Conservation (phyloP, 2,329 filamentous ascomycete species). For the Xylaria sp. region DNA sequence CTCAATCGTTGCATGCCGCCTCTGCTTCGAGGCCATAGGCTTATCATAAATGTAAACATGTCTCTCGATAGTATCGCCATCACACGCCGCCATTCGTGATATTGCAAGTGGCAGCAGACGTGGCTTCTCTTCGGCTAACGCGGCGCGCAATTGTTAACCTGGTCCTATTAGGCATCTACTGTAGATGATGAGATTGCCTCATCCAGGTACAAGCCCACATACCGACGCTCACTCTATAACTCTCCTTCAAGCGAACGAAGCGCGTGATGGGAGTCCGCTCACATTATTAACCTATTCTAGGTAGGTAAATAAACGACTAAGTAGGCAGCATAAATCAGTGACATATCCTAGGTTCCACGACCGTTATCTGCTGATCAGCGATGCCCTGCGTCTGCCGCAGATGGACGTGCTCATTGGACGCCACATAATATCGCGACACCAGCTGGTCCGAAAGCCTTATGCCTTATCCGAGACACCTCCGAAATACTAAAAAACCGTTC, state of each 20-base stretch:
- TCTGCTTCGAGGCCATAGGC: neutral
- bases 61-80: neutral
- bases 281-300: neutral
- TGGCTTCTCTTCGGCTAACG: neutral
- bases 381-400: neutral
- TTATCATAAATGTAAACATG: neutral
- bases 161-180: neutral
- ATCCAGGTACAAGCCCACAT: no score
- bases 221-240: neutral
- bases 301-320: neutral
- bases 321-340: neutral
- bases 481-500: neutral
- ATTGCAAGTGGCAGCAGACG: neutral
- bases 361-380: conserved; percentile 22
- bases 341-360: conserved; percentile 1
- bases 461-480: conserved; percentile 23
- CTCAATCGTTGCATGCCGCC: neutral
- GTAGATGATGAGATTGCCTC: neutral
- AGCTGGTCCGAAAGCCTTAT: conserved; percentile 20
- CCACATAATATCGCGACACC: conserved; percentile 27
- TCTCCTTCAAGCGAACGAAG: neutral
- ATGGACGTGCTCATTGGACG: conserved; percentile 29
- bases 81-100: neutral
- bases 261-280: neutral
- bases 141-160: neutral